Conservation (phyloP, 495 filamentous ascomycete species). For the Penicillium antarcticum region DNA sequence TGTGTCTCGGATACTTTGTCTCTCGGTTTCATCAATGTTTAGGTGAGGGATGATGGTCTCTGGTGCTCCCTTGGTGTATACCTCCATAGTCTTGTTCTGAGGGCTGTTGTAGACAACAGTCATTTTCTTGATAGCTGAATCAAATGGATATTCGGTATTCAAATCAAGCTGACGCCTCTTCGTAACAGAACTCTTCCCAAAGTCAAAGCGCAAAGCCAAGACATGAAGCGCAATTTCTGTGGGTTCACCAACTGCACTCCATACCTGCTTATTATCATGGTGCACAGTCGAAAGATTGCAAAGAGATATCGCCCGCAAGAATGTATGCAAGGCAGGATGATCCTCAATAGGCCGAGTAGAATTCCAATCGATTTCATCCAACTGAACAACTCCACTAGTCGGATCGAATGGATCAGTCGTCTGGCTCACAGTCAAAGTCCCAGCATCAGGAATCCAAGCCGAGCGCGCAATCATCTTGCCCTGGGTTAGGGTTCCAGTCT, state of each 20-base stretch:
- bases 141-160: constrained; percentile 74
- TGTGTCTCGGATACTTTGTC: constrained; percentile 53
- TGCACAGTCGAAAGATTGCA: constrained; percentile 75
- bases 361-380: constrained; percentile 33
- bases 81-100: constrained; percentile 35
- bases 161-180: constrained; percentile 57
- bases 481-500: constrained; percentile 80
- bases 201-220: constrained; percentile 67
- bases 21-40: constrained; percentile 47
- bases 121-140: constrained; percentile 81
- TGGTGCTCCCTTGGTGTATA: constrained; percentile 68
- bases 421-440: constrained; percentile 53
- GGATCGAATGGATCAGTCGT: constrained; percentile 57
- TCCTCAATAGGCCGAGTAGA: constrained; percentile 17
- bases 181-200: constrained; percentile 53
- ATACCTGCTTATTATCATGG: constrained; percentile 43
- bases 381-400: constrained; percentile 59
- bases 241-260: constrained; percentile 77
- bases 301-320: constrained; percentile 68
- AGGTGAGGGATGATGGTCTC: constrained; percentile 58
- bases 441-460: constrained; percentile 67
- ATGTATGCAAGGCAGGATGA: constrained; percentile 50
- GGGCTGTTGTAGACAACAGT: constrained; percentile 61
- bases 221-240: constrained; percentile 84
- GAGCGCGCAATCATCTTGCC: constrained; percentile 75